These are phyloP conservation scores for Pythium guiyangense DNA, from an alignment of 352 stramenopile species.

Conservation along the genomic window DNA sequence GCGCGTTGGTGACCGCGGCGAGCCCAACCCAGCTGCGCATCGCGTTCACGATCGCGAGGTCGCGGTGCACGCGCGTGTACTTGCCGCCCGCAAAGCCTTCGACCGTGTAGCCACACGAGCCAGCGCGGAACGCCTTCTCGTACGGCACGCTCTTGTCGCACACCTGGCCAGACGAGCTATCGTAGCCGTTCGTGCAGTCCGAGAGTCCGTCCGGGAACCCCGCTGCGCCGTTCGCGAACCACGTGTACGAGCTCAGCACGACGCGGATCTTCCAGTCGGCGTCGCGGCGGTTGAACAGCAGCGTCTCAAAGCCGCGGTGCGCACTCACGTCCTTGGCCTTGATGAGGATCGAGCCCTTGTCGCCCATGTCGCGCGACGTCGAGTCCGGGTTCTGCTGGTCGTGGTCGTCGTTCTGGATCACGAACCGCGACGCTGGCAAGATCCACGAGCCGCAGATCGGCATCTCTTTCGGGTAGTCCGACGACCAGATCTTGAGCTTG, in stretches of 20 bases:
- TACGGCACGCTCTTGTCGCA: slow-evolving; percentile 36
- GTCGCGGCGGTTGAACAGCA: too few relatives aligned
- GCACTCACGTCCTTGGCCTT: too few relatives aligned
- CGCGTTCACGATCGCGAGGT: slow-evolving; percentile 58
- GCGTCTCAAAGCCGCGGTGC: too few relatives aligned
- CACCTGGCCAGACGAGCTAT: slow-evolving; percentile 21
- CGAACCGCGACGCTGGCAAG: too few relatives aligned
- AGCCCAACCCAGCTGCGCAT: slow-evolving; percentile 56
- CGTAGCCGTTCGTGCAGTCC: slow-evolving; percentile 33
- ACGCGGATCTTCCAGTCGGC: too few relatives aligned
- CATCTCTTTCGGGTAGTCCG: too few relatives aligned
- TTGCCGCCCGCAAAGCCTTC: slow-evolving; percentile 42
- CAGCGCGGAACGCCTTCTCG: slow-evolving; percentile 42
- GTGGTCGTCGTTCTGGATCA: too few relatives aligned
- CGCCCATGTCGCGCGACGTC: too few relatives aligned
- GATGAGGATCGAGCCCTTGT: too few relatives aligned
- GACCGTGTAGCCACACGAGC: slow-evolving; percentile 59
- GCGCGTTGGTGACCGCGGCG: slow-evolving; percentile 18
- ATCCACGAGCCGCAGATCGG: too few relatives aligned
- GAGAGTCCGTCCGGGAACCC: slow-evolving; percentile 56
- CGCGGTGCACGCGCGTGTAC: slow-evolving; percentile 68
- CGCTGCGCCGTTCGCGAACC: slow-evolving; percentile 34
- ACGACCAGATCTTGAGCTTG: too few relatives aligned
- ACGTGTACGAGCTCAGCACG: slow-evolving; percentile 68
- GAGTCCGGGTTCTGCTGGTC: too few relatives aligned